Base-by-base conservation (phyloP, 2,329 filamentous ascomycete species). In the Cryphonectria parasitica region DNA sequence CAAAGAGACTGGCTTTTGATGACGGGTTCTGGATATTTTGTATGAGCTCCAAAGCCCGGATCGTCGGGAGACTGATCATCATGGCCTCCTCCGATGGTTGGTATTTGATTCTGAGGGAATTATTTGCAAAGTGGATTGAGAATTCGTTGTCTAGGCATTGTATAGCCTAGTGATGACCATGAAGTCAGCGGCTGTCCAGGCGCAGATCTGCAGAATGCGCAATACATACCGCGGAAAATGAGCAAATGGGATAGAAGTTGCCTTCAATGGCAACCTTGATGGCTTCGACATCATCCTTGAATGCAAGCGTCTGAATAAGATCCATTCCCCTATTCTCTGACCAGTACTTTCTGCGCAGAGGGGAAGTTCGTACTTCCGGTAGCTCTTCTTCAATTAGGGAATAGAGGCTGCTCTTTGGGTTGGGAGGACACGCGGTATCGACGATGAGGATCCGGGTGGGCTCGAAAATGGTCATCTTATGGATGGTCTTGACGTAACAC, bases 11-110 rank as follows among this genome's bases (percentile, higher is more conserved):
- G 54, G 95, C 89, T 73, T 90, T 93, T 0, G 94, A 97, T 74
- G 92, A 94, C 0, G 89, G 77, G 74, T 91, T 90, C 17, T 92
- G 90, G 0, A 95, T 78, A 74, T 98, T 99, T 76, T 97, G 94
- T 36, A 98, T 92, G 7, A 99, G 86, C 78, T 99, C 96, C 3
- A 99, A 84, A 0, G 94, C 94, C 52, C 91, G 87, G 39, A 98
- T 93, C 0, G 95, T 97, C 0, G 93, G 91, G 2, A 96, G 86
- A 76, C 98, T 95, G 75, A 98, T 97, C 88, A 97, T 93, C 95
- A 98, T 97, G 0, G 94, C 93, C 34, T 95, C 92, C 77, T 97
- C 93, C 0, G 94, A 94, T 0, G 94, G 92, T 76, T 95, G 91
- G 75, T 97, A 98, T 73, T 90, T 91, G 77, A 98, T 91, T 3